phyloP scores from a whole-genome alignment of 768 basidiomycete genomes.

The Rhodocollybia butyracea region DNA sequence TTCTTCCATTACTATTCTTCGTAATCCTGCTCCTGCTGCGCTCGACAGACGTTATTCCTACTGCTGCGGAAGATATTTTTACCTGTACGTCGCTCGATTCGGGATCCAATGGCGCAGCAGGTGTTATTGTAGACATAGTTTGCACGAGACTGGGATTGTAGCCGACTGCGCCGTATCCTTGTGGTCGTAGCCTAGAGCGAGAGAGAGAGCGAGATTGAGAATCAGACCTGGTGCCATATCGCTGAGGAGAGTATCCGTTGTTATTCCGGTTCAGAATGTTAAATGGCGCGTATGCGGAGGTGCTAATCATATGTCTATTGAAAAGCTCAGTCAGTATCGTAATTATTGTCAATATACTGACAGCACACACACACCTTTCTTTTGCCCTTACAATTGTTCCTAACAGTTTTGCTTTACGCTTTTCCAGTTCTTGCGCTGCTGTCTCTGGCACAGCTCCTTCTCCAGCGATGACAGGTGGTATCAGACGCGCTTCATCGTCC shows the following conservation, averaged over 20 bases:
- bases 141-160: neutral
- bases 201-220: neutral
- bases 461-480: neutral
- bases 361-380: neutral
- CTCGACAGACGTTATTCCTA: neutral
- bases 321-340: neutral
- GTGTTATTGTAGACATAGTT: neutral
- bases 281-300: neutral
- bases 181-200: neutral
- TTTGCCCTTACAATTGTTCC: neutral
- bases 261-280: neutral
- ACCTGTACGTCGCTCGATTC: neutral
- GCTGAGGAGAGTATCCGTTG: neutral
- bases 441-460: neutral
- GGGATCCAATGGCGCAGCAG: neutral
- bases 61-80: neutral
- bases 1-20: neutral
- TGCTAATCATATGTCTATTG: slow-evolving; percentile 1
- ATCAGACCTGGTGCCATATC: neutral
- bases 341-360: neutral
- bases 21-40: neutral
- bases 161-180: slow-evolving; percentile 1
- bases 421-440: neutral
- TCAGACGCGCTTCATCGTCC: neutral
- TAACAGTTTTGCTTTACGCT: neutral